Percentiles rank a stretch among this genome's conserved stretches.
Evolutionary conservation across 768 basidiomycete species (phyloP).

Genomic region (Lentinula raphanica): DNA sequence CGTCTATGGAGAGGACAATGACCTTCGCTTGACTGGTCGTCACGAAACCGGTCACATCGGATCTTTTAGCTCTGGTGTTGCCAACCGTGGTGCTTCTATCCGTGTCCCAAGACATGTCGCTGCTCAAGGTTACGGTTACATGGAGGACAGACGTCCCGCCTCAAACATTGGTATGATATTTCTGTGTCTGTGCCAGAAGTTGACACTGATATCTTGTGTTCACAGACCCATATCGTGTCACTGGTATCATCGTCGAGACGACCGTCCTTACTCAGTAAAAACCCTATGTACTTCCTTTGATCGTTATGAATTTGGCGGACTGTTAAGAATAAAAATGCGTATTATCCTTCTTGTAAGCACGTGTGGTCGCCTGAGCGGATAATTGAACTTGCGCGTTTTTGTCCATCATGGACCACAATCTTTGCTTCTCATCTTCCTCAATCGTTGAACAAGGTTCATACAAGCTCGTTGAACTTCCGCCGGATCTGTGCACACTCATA

Average conservation of each 20-base stretch:
- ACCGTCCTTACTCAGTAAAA: constrained; percentile 50
- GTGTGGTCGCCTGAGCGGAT: neutral
- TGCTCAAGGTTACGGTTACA: constrained; percentile 88
- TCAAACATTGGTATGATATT: constrained; percentile 91
- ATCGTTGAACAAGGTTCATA: constrained; percentile 47
- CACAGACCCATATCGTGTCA: constrained; percentile 92
- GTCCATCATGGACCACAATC: constrained; percentile 31
- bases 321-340: neutral
- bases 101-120: constrained; percentile 94
- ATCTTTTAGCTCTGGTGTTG: constrained; percentile 89
- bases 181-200: neutral
- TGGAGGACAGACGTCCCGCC: constrained; percentile 95
- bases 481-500: constrained; percentile 58
- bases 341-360: too few relatives aligned
- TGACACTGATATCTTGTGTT: constrained; percentile 4
- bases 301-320: neutral
- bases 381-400: neutral
- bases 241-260: constrained; percentile 83
- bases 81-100: constrained; percentile 95
- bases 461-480: constrained; percentile 69
- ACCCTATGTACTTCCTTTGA: constrained; percentile 30
- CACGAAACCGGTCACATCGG: constrained; percentile 98
- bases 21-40: constrained; percentile 88
- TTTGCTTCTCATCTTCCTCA: constrained; percentile 48
- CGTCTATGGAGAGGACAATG: constrained; percentile 98